phyloP scores from a whole-genome alignment of 257 asterid genomes.

The Solanum medicagineum region DNA sequence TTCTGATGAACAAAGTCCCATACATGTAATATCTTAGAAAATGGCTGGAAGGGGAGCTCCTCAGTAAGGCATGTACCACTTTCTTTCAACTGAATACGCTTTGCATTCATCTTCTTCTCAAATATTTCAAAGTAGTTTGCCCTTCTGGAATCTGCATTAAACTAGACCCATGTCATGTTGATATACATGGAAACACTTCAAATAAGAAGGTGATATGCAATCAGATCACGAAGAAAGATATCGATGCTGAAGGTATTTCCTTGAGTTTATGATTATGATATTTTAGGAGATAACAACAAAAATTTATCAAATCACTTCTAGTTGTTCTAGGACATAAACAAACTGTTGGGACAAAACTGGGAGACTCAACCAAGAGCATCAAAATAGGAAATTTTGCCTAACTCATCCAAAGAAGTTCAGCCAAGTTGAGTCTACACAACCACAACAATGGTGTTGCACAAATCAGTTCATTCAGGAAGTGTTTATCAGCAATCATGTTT shows the following conservation, averaged over 20 bases:
- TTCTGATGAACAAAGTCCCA: neutral
- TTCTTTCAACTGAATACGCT: slow-evolving; percentile 54
- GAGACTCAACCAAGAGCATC: neutral
- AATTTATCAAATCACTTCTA: neutral
- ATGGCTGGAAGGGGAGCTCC: neutral
- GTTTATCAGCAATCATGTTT: neutral
- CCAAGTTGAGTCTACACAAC: neutral
- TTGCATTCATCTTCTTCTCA: slow-evolving; percentile 86
- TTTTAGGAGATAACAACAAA: neutral
- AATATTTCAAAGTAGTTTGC: slow-evolving; percentile 65
- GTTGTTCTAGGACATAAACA: neutral
- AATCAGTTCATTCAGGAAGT: neutral
- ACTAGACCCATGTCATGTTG: slow-evolving; percentile 1
- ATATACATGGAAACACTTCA: slow-evolving; percentile 1
- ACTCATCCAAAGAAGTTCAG: neutral
- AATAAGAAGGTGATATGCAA: neutral
- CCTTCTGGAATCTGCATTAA: slow-evolving; percentile 64
- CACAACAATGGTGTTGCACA: neutral
- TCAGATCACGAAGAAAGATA: neutral
- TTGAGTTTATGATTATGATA: neutral
- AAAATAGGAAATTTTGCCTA: neutral
- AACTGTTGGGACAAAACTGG: neutral
- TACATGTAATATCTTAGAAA: neutral
- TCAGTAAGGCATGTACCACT: slow-evolving; percentile 48
- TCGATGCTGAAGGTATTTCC: neutral